Conservation (phyloP, 306 rosid species). For the Castanopsis chinensis region DNA sequence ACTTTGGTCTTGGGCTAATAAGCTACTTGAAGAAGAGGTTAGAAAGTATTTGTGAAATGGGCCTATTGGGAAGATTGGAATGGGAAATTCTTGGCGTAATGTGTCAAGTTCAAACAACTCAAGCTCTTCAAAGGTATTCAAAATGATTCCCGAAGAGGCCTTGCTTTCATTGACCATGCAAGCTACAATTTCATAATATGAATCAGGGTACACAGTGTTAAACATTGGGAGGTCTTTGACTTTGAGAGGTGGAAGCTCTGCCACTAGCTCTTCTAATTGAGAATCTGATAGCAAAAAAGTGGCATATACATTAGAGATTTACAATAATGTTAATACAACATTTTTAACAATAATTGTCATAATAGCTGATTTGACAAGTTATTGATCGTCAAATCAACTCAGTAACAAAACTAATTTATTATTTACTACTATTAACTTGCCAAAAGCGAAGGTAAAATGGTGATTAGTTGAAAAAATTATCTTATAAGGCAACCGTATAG, state of each 20-base stretch:
- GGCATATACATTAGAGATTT: no score
- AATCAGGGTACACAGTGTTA: slow-evolving; percentile 3
- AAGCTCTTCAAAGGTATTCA: slow-evolving; percentile 54
- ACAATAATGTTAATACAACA: no score
- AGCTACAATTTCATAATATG: slow-evolving; percentile 10
- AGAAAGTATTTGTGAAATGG: slow-evolving; percentile 54
- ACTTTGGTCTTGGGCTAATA: slow-evolving; percentile 35
- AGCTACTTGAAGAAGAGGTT: slow-evolving; percentile 30
- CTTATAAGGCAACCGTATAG: no score
- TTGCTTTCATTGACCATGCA: slow-evolving; percentile 24
- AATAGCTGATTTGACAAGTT: no score
- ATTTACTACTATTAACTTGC: no score
- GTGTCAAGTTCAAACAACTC: slow-evolving; percentile 36
- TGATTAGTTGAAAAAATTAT: no score
- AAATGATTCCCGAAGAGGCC: slow-evolving; percentile 56
- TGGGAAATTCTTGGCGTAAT: slow-evolving; percentile 22
- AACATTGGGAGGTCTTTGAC: slow-evolving; percentile 48
- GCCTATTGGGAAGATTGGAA: slow-evolving; percentile 60
- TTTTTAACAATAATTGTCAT: no score
- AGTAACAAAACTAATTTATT: no score
- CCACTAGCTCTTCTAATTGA: slow-evolving; percentile 35
- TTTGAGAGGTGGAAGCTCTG: slow-evolving; percentile 44
- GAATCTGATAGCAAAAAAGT: slow-evolving; percentile 18
- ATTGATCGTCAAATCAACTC: no score
- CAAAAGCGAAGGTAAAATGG: no score